Evolutionary conservation across 176 grass and related monocot genomes (phyloP), one percentile per base, ranked within the genome.

Genomic region (Aegilops sharonensis): DNA sequence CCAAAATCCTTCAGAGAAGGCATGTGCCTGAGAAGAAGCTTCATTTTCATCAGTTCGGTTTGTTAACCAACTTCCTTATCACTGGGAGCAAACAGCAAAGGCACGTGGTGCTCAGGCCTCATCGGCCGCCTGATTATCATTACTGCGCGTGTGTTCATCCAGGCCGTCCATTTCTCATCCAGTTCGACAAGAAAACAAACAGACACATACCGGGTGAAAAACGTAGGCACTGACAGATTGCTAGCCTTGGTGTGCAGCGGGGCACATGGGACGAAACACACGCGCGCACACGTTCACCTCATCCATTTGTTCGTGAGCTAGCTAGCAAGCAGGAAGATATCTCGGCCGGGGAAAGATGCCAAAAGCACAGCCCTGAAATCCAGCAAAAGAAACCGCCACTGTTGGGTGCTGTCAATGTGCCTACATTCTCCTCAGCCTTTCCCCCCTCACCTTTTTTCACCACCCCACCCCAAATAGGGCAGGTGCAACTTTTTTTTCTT

Each of bases 321-420:
- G 34, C 69, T 6, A 37, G 36, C 6, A 37, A 9, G 14, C n/a
- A 15, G 15, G 14, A 56, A 18, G 52, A 56, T 56, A 56, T 18
- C 63, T 65, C 31, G 3, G 68, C 66, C 8, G 24, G 8, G 78
- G 78, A 29, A 48, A 85, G 72, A 69, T 13, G 88, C 70, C 83
- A 86, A 86, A 63, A 76, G 21, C 88, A 48, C 35, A 66, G 24
- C 78, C 88, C 88, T 48, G 62, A 85, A 89, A 68, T 62, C 83
- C 70, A 61, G 83, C 77, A 21, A 59, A 50, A 30, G 42, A 88
- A 18, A 45, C 31, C 81, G 47, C 4, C 60, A 74, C 35, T 89
- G 82, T 68, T 85, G 68, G 82, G 77, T 85, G 69, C n/a, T 81
- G 77, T 68, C 88, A 85, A 24, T 60, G 87, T 82, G 21, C 77